A percentile compares a stretch with the other conserved stretches of the same genome.
Conservation (phyloP, 257 asterid genomes). For the Parsonsia alboflavescens region DNA sequence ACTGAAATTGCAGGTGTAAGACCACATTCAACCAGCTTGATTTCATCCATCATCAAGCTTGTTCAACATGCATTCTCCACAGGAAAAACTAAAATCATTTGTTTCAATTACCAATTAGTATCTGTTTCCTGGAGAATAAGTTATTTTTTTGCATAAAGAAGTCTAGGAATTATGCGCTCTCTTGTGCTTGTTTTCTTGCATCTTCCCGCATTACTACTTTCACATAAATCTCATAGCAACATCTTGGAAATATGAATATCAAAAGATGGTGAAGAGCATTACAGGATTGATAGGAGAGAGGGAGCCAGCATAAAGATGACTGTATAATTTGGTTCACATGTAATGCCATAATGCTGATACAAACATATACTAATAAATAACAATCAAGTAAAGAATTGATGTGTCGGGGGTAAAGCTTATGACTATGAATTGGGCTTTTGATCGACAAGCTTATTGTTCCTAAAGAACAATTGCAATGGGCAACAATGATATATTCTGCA, state of each 20-base stretch:
- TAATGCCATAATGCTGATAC: too few species aligned
- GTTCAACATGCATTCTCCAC: not conserved
- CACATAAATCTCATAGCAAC: conserved; percentile 58
- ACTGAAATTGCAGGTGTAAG: not conserved
- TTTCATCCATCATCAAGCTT: not conserved
- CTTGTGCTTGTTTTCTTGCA: conserved; percentile 32
- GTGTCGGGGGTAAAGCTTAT: too few species aligned
- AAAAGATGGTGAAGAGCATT: not conserved
- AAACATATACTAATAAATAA: too few species aligned
- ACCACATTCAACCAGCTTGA: not conserved
- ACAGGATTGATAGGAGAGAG: not conserved
- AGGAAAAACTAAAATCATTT: not conserved
- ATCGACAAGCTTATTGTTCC: too few species aligned
- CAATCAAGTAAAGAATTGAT: not conserved
- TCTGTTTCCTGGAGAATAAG: not conserved
- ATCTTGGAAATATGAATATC: conserved; percentile 33
- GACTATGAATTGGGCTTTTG: too few species aligned
- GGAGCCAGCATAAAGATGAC: not conserved
- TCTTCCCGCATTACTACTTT: conserved; percentile 43
- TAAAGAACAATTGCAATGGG: not conserved
- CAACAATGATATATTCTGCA: not conserved
- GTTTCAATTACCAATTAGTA: not conserved
- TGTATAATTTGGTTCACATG: not conserved
- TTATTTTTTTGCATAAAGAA: not conserved
- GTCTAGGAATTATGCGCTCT: conserved; percentile 20